Evolutionary conservation across 352 stramenopile species (phyloP).

Genomic region (Globisporangium cylindrosporum): DNA sequence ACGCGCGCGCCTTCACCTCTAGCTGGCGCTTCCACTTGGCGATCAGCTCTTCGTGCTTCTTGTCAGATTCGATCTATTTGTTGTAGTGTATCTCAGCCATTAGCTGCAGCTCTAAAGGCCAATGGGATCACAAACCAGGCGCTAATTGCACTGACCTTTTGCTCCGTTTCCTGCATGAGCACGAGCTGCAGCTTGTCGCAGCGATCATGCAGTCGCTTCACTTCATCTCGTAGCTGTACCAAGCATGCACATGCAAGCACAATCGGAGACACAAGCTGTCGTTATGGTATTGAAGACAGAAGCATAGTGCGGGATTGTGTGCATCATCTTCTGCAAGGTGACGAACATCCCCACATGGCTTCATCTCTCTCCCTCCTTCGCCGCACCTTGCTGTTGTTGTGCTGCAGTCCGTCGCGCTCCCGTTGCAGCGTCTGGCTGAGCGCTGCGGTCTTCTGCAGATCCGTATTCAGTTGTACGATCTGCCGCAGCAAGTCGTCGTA

Average conservation of each 20-base stretch:
- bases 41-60: constrained; percentile 79
- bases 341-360: not conserved
- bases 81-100: not conserved
- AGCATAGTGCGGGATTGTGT: not conserved
- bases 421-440: constrained; percentile 76
- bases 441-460: constrained; percentile 79
- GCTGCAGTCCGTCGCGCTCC: constrained; percentile 66
- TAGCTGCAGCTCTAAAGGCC: not conserved
- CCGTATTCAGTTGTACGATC: constrained; percentile 83
- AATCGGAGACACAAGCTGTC: too few species aligned
- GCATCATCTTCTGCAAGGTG: not conserved
- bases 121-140: not conserved
- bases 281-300: not conserved
- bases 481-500: constrained; percentile 79
- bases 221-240: constrained; percentile 58
- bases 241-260: not conserved
- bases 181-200: constrained; percentile 79
- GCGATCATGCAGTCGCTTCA: constrained; percentile 65
- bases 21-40: constrained; percentile 84
- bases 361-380: not conserved
- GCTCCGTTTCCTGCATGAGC: constrained; percentile 79
- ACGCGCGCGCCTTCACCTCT: constrained; percentile 75
- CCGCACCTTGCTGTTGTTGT: constrained; percentile 57
- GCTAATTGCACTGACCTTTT: constrained; percentile 42
- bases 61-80: constrained; percentile 59